Evolutionary conservation across 1,284 basidiomycete genomes (phyloP).

Genomic region (Crepidotus sp.): DNA sequence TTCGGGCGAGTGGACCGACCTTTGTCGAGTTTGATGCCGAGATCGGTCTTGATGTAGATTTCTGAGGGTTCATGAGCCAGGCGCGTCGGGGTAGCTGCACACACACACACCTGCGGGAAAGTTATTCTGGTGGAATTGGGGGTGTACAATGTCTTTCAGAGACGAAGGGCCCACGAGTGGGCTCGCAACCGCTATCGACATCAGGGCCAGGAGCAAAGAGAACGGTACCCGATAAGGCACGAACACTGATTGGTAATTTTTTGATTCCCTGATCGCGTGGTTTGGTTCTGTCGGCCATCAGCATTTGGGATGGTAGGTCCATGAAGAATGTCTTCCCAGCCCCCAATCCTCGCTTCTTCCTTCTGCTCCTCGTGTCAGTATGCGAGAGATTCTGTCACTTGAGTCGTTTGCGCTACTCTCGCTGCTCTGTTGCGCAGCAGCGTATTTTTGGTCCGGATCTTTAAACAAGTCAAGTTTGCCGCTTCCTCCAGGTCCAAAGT

Average conservation of each 20-base stretch:
- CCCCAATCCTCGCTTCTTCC: slow-evolving; percentile 3
- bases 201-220: slow-evolving; percentile 13
- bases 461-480: slow-evolving; percentile 18
- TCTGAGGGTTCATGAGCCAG: slow-evolving; percentile 38
- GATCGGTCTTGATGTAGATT: slow-evolving; percentile 73
- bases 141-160: slow-evolving; percentile 70
- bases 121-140: slow-evolving; percentile 91
- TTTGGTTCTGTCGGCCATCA: no score
- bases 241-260: background rate
- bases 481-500: slow-evolving; percentile 37
- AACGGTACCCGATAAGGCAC: no score
- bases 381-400: slow-evolving; percentile 10
- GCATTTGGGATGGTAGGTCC: no score
- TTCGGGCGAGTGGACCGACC: slow-evolving; percentile 39
- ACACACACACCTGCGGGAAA: slow-evolving; percentile 51
- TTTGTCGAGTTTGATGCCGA: slow-evolving; percentile 87
- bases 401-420: slow-evolving; percentile 10
- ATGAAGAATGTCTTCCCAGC: background rate
- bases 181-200: slow-evolving; percentile 33
- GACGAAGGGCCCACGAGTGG: slow-evolving; percentile 56
- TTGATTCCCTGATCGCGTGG: no score
- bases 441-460: slow-evolving; percentile 8
- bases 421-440: slow-evolving; percentile 7
- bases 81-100: no score
- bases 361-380: slow-evolving; percentile 1